Base-by-base conservation (phyloP, 148 eudicot genomes). In the Cornus kousa region DNA sequence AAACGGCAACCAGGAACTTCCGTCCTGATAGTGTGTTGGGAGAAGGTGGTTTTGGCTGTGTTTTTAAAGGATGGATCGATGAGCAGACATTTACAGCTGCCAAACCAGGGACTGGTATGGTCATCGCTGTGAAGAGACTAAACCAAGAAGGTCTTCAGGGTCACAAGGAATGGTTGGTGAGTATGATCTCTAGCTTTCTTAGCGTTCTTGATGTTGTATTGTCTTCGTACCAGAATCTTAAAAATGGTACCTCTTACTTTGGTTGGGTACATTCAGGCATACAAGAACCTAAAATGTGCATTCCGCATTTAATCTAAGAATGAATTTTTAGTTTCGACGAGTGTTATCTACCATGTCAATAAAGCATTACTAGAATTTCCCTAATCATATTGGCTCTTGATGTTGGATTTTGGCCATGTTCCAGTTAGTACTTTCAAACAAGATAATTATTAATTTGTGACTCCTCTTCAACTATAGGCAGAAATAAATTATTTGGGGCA, bases 41-140 rank as follows among this genome's bases (percentile, higher is more conserved):
- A 68, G 97, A 89, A 84, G 98, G 98, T 24, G 98, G 98, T 68
- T 94, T 94, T 74, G 98, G 98, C 19, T 82, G 90, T 70, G 98
- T 93, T 4, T 91, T 83, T 80, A 93, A 90, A 64, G 98, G 98
- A 13, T 93, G 98, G 98, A 85, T 94, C 50, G 97, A 94, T 87
- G 92, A 91, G 82, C 62, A 89, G 17, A 83, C 98, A 5, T 81
- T 87, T 65, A 79, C 85, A 13, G 90, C 98, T 32, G 82, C 95
- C 4, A 88, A 78, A 80, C 92, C 97, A 0, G 90, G 93, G 57
- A 85, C 85, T 19, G 98, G 97, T 8, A 75, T 84, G 60, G 87
- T 88, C 73, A 88, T 94, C 76, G 95, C 95, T 69, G 98, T 87
- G 72, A 94, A 94, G 81, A 89, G 89, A 85, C 87, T 94, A 69